Base-by-base conservation (phyloP, 805 yeast species). In the Pichia heedii region DNA sequence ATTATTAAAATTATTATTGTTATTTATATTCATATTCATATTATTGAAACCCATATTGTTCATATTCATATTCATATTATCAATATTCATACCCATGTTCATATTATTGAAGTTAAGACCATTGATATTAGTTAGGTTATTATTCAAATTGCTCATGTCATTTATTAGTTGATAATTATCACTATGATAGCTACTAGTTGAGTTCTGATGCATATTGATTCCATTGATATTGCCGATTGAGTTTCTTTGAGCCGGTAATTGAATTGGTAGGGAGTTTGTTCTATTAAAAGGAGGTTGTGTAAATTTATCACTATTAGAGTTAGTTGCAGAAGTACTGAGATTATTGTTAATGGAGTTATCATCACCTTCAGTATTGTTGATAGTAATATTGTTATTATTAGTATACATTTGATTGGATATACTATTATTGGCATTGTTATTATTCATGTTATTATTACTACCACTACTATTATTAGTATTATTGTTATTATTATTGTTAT, bases 361-460 rank as follows among this genome's bases (percentile, higher is more conserved):
- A n/a, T 24, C 11, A 24, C 8, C 8, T 24, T 8, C 27, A 24
- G 27, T 8, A 24, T 32, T 33, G 33, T 22, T 24, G 42, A 36
- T 42, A 38, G 37, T 19, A 38, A 33, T 35, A 38, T n/a, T 33
- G 20, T 40, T 44, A 27, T 37, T 32, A 24, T 19, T 12, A n/a
- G 5, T 16, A 11, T 21, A 20, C 30, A 26, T 32, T 16, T n/a
- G 7, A 24, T 24, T 24, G 27, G 7, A n/a, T n/a, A n/a, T 24
- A 11, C 11, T 34, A 29, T 16, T 15, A 27, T 7, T 22, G 22
- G 33, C 33, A 21, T 26, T 36, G 22, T 22, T 39, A 26, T 38
- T 39, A 20, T 21, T 16, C 2, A 36, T 19, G n/a, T 24, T 30
- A 37, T 26, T 30, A 21, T n/a, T 29, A 29, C 11, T 32, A 34